Evolutionary conservation across 805 yeast genomes (phyloP).

Genomic region (Metschnikowia henanensis): DNA sequence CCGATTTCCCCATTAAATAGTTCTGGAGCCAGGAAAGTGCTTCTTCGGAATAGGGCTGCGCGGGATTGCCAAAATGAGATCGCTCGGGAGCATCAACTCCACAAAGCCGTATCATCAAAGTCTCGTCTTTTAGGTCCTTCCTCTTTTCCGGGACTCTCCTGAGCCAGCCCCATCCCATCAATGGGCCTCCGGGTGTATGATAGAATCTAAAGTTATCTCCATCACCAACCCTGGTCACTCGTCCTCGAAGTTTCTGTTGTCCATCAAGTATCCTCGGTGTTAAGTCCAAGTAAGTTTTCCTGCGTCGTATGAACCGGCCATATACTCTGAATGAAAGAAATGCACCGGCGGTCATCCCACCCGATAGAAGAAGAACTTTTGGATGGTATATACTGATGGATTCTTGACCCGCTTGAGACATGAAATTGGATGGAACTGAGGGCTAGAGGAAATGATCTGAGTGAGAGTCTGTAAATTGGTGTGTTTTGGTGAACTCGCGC

Average conservation of each 20-base stretch:
- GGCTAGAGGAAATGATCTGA: too few relatives aligned
- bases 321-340: conserved; percentile 33
- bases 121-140: conserved; percentile 54
- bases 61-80: conserved; percentile 90
- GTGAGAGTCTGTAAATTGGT: not conserved
- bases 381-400: conserved; percentile 30
- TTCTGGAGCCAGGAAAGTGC: conserved; percentile 75
- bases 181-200: conserved; percentile 89
- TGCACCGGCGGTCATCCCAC: conserved; percentile 31
- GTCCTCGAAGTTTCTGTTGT: conserved; percentile 48
- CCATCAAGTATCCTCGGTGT: conserved; percentile 35
- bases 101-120: conserved; percentile 79
- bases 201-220: conserved; percentile 93
- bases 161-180: conserved; percentile 94
- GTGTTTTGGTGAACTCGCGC: not conserved
- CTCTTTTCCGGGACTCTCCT: conserved; percentile 59
- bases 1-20: conserved; percentile 63
- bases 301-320: conserved; percentile 32
- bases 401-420: conserved; percentile 1
- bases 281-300: conserved; percentile 37
- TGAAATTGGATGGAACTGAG: not conserved
- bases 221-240: conserved; percentile 89
- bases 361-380: conserved; percentile 37
- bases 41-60: conserved; percentile 86
- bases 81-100: conserved; percentile 98